Evolutionary conservation across 352 stramenopile species (phyloP).

Genomic region (Globisporangium canariense): DNA sequence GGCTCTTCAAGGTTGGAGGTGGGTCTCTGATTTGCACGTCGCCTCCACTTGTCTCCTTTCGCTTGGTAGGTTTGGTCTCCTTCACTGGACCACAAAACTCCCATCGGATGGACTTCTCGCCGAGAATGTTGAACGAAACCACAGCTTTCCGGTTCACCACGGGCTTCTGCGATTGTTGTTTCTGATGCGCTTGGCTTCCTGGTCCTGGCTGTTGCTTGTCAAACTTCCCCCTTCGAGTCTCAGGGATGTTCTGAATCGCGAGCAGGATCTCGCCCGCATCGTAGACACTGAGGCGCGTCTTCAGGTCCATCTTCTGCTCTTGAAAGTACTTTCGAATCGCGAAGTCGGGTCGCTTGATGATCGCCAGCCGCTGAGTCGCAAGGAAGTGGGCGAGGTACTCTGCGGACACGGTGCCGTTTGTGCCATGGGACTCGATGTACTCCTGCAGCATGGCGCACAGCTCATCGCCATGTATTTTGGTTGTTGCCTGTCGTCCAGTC

Average conservation of each 20-base stretch:
- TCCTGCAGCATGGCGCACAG: constrained; percentile 35
- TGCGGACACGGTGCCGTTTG: constrained; percentile 34
- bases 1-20: neutral
- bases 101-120: constrained; percentile 64
- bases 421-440: constrained; percentile 36
- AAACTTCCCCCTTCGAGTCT: constrained; percentile 12
- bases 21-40: neutral
- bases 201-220: constrained; percentile 1
- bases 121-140: constrained; percentile 63
- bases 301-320: constrained; percentile 24
- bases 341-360: constrained; percentile 28
- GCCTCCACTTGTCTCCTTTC: constrained; percentile 7
- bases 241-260: constrained; percentile 12
- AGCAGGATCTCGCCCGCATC: constrained; percentile 28
- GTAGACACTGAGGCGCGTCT: constrained; percentile 21
- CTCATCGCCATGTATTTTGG: constrained; percentile 18
- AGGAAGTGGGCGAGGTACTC: constrained; percentile 37
- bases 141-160: constrained; percentile 31
- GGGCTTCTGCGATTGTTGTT: constrained; percentile 23
- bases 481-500: constrained; percentile 15
- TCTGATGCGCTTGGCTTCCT: constrained; percentile 7
- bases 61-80: neutral
- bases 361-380: constrained; percentile 29
- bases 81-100: constrained; percentile 13
- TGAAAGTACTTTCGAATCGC: constrained; percentile 32